A percentile compares a stretch with the other conserved stretches of the same genome.
phyloP scores from a whole-genome alignment of 2,329 filamentous ascomycete genomes.

The Epichloe gansuensis region DNA sequence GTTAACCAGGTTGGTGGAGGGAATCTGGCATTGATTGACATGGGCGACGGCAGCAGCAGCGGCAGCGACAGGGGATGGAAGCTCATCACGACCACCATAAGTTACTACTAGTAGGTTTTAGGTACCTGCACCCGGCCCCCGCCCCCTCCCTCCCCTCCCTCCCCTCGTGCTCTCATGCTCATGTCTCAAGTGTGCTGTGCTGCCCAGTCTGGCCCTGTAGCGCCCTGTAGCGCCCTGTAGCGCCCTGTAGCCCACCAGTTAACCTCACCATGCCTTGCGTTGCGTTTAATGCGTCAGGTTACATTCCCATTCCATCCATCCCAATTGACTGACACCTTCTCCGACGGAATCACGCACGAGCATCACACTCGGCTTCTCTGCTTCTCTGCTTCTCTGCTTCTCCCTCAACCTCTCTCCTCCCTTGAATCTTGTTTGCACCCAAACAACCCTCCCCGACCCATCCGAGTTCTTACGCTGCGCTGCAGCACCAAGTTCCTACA shows the following conservation, averaged over 20 bases:
- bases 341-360: not conserved
- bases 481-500: slow-evolving; percentile 11
- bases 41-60: too few species aligned
- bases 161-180: too few species aligned
- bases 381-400: not conserved
- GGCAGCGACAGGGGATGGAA: too few species aligned
- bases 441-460: not conserved
- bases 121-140: too few species aligned
- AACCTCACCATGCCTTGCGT: not conserved
- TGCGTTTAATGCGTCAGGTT: not conserved
- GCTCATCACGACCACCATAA: too few species aligned
- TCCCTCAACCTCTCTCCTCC: slow-evolving; percentile 8
- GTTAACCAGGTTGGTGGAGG: too few species aligned
- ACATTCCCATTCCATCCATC: not conserved
- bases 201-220: not conserved
- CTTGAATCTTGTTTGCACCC: not conserved
- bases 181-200: not conserved
- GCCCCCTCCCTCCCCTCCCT: too few species aligned
- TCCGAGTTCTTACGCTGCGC: slow-evolving; percentile 2
- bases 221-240: too few species aligned
- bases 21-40: too few species aligned
- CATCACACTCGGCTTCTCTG: not conserved
- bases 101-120: too few species aligned
- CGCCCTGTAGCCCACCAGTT: too few species aligned
- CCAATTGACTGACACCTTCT: not conserved